Conservation (phyloP, 2,329 filamentous ascomycete genomes). For the Claviceps arundinis region DNA sequence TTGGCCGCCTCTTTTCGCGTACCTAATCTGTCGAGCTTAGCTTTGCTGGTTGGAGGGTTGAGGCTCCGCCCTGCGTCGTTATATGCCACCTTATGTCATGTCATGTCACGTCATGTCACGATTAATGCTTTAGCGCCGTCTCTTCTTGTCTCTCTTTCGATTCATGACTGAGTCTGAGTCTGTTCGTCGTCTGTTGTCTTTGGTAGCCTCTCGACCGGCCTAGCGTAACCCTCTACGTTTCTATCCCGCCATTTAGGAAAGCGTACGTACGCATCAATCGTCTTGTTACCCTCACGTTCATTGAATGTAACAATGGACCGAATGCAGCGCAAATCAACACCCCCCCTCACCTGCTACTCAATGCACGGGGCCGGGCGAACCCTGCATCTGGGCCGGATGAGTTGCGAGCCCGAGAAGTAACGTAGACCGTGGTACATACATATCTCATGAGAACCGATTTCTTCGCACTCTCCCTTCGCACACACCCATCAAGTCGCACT, state of each 20-base stretch:
- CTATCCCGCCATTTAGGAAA: no score
- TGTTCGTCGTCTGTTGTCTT: not conserved
- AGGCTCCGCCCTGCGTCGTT: not conserved
- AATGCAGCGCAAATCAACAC: no score
- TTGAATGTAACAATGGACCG: no score
- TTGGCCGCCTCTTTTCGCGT: not conserved
- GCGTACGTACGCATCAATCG: no score
- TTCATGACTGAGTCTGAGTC: not conserved
- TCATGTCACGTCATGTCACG: not conserved
- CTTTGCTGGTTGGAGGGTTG: no score
- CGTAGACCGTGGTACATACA: not conserved
- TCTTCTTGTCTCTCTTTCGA: not conserved
- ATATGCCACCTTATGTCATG: not conserved
- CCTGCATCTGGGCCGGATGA: no score
- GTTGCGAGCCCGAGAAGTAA: not conserved
- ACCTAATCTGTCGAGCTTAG: no score
- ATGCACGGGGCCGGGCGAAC: no score
- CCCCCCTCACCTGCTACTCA: no score
- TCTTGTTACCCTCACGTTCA: no score
- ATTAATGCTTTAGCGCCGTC: not conserved
- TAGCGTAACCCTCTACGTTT: no score
- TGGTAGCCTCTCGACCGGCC: no score
- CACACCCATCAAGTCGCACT: not conserved
- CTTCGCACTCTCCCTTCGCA: not conserved
- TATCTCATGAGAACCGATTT: not conserved